Percentiles rank a stretch among this genome's conserved stretches.
Conservation (phyloP, 1,284 basidiomycete genomes). For the Singerocomus inundabilis region DNA sequence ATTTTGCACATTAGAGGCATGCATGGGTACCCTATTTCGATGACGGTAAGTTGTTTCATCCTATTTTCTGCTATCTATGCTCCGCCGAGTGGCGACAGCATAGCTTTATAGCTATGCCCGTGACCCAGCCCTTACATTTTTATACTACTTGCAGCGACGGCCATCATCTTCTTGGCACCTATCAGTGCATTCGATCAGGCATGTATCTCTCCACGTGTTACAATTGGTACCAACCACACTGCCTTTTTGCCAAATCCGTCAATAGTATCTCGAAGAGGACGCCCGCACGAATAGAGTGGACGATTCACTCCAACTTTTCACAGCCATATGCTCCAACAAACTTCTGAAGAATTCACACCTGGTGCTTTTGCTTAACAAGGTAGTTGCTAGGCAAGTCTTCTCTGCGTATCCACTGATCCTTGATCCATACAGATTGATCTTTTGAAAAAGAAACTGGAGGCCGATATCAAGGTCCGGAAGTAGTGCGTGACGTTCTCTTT, state of each 20-base stretch:
- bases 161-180: slow-evolving; percentile 74
- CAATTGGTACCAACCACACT: slow-evolving; percentile 7
- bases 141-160: slow-evolving; percentile 48
- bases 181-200: slow-evolving; percentile 84
- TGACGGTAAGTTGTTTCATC: slow-evolving; percentile 53
- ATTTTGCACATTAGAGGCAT: slow-evolving; percentile 51
- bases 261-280: slow-evolving; percentile 78
- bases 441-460: slow-evolving; percentile 60
- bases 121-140: slow-evolving; percentile 13
- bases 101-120: slow-evolving; percentile 11
- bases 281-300: slow-evolving; percentile 72
- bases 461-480: slow-evolving; percentile 64
- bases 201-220: slow-evolving; percentile 15
- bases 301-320: slow-evolving; percentile 77
- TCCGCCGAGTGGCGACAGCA: slow-evolving; percentile 14
- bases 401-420: slow-evolving; percentile 8
- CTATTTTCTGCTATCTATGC: slow-evolving; percentile 1
- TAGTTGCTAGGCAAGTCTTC: slow-evolving; percentile 23
- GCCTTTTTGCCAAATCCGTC: slow-evolving; percentile 13
- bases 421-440: slow-evolving; percentile 53
- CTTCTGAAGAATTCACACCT: slow-evolving; percentile 69
- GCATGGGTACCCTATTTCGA: slow-evolving; percentile 83
- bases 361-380: slow-evolving; percentile 77
- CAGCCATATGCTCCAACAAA: slow-evolving; percentile 68
- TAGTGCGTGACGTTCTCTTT: slow-evolving; percentile 48